These are phyloP conservation scores for Fusarium newnesense DNA, from an alignment of 2,329 filamentous ascomycete genomes.

Conservation along the genomic window DNA sequence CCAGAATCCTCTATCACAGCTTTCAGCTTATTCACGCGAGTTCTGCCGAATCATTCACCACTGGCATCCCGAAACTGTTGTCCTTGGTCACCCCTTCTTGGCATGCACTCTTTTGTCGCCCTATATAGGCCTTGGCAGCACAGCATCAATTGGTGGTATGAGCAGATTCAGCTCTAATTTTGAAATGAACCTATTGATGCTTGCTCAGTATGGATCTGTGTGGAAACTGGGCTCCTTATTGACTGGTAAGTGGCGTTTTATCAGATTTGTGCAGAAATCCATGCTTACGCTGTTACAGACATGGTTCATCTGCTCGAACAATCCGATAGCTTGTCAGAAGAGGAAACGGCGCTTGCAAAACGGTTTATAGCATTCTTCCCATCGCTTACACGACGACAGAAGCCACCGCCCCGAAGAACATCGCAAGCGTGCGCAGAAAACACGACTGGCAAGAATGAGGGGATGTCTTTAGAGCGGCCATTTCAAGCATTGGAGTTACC, in stretches of 20 bases:
- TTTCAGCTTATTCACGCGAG: background rate
- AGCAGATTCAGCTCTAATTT: background rate
- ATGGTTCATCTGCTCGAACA: background rate
- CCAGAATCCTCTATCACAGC: background rate
- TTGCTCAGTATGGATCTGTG: background rate
- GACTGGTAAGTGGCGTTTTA: background rate
- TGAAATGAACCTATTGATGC: background rate
- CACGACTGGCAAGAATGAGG: fast-evolving
- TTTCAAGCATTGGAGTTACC: background rate
- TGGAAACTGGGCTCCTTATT: background rate
- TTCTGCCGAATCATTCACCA: background rate
- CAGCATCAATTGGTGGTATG: no score
- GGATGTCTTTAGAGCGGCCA: background rate
- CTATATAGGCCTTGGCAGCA: background rate
- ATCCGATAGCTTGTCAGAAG: background rate
- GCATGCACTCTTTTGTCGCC: background rate
- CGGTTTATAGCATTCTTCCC: background rate
- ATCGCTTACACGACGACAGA: background rate
- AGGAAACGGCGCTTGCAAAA: background rate
- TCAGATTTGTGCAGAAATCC: background rate
- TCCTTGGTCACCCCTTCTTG: background rate
- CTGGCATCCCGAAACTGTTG: background rate
- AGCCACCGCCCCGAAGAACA: background rate
- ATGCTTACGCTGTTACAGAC: background rate
- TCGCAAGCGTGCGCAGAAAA: background rate